phyloP scores from a whole-genome alignment of 805 yeast genomes.

The Peterozyma toletana region DNA sequence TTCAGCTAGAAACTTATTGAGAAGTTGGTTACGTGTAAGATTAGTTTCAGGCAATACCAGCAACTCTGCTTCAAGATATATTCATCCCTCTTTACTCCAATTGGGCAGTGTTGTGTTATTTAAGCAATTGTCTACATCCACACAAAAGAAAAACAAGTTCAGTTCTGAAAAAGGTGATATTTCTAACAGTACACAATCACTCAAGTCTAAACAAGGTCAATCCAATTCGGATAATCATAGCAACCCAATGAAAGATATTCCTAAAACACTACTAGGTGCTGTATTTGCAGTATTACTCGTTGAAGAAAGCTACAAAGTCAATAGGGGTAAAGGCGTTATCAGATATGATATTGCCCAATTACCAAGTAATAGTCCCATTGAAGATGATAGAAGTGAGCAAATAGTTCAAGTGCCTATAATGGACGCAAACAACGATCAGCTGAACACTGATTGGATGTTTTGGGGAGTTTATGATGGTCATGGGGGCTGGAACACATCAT shows the following conservation, averaged over 20 bases:
- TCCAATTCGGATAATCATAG: not conserved
- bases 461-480: slow-evolving; percentile 98
- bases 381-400: slow-evolving; percentile 86
- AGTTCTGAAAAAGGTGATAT: no score
- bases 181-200: no score
- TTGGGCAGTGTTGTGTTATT: no score
- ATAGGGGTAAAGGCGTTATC: slow-evolving; percentile 79
- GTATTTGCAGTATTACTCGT: slow-evolving; percentile 11
- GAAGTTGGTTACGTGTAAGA: no score
- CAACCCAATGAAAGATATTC: not conserved
- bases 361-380: slow-evolving; percentile 89
- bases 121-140: no score
- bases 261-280: slow-evolving; percentile 1
- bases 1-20: no score
- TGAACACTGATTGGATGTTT: slow-evolving; percentile 73
- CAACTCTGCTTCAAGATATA: no score
- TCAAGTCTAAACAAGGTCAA: no score
- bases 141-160: no score
- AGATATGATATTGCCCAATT: slow-evolving; percentile 88
- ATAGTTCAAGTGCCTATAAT: slow-evolving; percentile 69
- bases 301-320: slow-evolving; percentile 76
- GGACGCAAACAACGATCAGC: slow-evolving; percentile 45
- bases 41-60: no score
- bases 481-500: slow-evolving; percentile 91
- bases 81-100: no score